Evolutionary conservation across 2,329 filamentous ascomycete genomes (phyloP).

Genomic region (Fulvia fulva): DNA sequence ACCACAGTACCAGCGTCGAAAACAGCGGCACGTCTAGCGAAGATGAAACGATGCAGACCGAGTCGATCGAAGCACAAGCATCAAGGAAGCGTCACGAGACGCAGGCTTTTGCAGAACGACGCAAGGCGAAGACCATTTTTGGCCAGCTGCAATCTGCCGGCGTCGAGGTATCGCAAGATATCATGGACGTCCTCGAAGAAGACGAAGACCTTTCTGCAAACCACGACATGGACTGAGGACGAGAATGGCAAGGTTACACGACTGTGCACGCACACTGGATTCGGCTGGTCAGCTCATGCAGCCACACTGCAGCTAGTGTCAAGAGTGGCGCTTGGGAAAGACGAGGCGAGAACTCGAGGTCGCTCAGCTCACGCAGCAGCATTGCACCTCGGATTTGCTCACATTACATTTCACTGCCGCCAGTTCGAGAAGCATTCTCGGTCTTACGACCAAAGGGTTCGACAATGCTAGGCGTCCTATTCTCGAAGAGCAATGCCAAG

Average conservation of each 20-base stretch:
- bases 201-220: slow-evolving; percentile 2
- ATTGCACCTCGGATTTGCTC: background rate
- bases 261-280: background rate
- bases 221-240: background rate
- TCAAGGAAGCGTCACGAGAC: slow-evolving; percentile 7
- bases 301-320: background rate
- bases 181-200: slow-evolving; percentile 10
- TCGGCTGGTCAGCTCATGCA: background rate
- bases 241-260: background rate
- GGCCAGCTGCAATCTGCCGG: slow-evolving; percentile 4
- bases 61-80: background rate
- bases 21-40: slow-evolving; percentile 6
- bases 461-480: background rate
- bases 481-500: background rate
- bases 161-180: slow-evolving; percentile 10
- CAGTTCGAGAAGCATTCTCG: background rate
- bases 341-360: background rate
- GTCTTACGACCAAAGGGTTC: background rate
- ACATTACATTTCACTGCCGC: background rate
- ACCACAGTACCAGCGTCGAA: background rate
- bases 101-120: slow-evolving; percentile 8
- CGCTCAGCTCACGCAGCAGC: background rate
- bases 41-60: slow-evolving; percentile 1
- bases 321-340: background rate
- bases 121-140: slow-evolving; percentile 15